phyloP scores from a whole-genome alignment of 1,284 basidiomycete species.

The Tranzscheliella williamsii region DNA sequence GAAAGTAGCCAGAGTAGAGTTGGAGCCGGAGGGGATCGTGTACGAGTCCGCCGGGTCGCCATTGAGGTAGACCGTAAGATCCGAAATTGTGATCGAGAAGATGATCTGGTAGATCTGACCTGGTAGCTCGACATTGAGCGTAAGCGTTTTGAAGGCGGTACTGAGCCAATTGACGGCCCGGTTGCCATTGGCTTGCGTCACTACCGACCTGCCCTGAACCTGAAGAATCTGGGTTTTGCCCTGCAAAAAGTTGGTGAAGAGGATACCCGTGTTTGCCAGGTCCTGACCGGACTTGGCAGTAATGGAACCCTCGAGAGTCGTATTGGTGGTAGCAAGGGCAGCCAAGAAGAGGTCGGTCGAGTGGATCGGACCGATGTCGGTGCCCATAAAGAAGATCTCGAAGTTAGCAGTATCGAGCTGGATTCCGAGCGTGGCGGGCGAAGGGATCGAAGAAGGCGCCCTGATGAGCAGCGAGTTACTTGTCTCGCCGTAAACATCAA shows the following conservation, averaged over 20 bases:
- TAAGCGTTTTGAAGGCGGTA: constrained; percentile 72
- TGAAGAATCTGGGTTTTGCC: constrained; percentile 71
- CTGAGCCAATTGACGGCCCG: constrained; percentile 72
- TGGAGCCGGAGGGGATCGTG: constrained; percentile 42
- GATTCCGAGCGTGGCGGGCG: constrained; percentile 72
- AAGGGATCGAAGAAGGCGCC: constrained; percentile 72
- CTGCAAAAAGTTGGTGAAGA: constrained; percentile 73
- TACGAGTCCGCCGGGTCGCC: constrained; percentile 41
- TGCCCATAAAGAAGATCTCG: constrained; percentile 64
- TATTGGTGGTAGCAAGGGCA: constrained; percentile 65
- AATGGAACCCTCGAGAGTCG: constrained; percentile 70
- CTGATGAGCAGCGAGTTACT: constrained; percentile 73
- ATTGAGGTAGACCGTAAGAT: constrained; percentile 68
- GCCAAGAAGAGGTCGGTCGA: constrained; percentile 66
- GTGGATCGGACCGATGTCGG: constrained; percentile 63
- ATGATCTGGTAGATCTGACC: constrained; percentile 73
- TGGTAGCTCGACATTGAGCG: constrained; percentile 69
- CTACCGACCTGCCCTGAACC: constrained; percentile 70
- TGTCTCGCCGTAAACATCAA: constrained; percentile 67
- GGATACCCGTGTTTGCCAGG: constrained; percentile 68
- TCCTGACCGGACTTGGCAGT: constrained; percentile 66
- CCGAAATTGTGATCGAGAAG: constrained; percentile 69
- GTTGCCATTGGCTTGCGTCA: constrained; percentile 60
- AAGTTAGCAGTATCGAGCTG: constrained; percentile 73
- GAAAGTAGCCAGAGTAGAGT: constrained; percentile 70